Evolutionary conservation across 2,329 filamentous ascomycete genomes (phyloP).

Genomic region (Alternaria dauci): DNA sequence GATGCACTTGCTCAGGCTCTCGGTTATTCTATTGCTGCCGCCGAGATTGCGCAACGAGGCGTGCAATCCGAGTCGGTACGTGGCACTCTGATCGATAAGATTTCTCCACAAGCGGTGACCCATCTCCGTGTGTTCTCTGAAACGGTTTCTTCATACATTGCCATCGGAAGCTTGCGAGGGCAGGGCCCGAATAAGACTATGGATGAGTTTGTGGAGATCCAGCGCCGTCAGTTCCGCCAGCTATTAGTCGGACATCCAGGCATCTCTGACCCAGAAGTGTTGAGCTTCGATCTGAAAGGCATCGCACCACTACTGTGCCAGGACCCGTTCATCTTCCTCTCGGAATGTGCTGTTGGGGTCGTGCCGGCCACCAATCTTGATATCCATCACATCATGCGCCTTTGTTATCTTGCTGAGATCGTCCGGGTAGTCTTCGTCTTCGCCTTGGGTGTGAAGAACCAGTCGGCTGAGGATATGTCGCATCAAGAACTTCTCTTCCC

Average conservation of each 20-base stretch:
- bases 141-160: constrained; percentile 84
- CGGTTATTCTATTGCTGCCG: constrained; percentile 84
- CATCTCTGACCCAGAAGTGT: constrained; percentile 48
- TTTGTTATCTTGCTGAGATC: constrained; percentile 92
- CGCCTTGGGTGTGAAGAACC: constrained; percentile 28
- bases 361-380: constrained; percentile 74
- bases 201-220: constrained; percentile 71
- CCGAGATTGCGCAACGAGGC: constrained; percentile 92
- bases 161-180: constrained; percentile 74
- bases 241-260: constrained; percentile 70
- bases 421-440: constrained; percentile 77
- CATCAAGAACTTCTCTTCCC: constrained; percentile 15
- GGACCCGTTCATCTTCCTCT: constrained; percentile 82
- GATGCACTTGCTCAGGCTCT: constrained; percentile 72
- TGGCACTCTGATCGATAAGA: constrained; percentile 79
- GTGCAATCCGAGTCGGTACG: constrained; percentile 73
- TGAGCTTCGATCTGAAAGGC: constrained; percentile 55
- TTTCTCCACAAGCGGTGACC: constrained; percentile 83
- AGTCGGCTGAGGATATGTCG: constrained; percentile 9
- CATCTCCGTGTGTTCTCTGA: constrained; percentile 89
- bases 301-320: constrained; percentile 67
- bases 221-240: constrained; percentile 76
- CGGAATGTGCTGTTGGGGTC: constrained; percentile 77
- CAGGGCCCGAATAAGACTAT: constrained; percentile 68
- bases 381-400: constrained; percentile 77